Evolutionary conservation across 2,329 filamentous ascomycete genomes (phyloP), one percentile per base, ranked within the genome.

Genomic region (Lachnellula subtilissima): DNA sequence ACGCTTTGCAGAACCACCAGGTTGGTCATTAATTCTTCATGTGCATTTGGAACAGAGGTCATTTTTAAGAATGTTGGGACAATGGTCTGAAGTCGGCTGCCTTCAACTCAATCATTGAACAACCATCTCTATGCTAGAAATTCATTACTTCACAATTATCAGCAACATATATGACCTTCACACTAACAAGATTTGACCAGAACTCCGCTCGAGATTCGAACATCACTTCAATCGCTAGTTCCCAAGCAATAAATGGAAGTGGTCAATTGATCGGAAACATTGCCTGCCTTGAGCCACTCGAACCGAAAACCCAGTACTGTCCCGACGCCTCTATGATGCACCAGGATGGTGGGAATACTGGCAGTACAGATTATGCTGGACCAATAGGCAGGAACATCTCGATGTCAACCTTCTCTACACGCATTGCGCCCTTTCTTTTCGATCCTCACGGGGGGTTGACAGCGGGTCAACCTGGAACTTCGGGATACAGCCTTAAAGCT

Each of bases 321-420:
- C 52, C 43, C 12, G 43, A 53, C 7, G 52, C 48, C n/a, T 17
- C 32, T 14, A 48, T 48, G 52, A 48, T 48, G 23, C 52, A 53
- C 19, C 9, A 12, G 11, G 43, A 48, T n/a, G 43, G 43, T 4
- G 45, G 52, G 12, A 48, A 48, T 23, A 53, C 52, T 4, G 45
- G 35, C 2, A 23, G 14, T 17, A 19, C 28, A 9, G 32, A 53
- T 25, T 46, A 35, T 25, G 14, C 40, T 11, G 45, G 52, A 9
- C 52, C 52, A 28, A 49, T 22, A 5, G 52, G 52, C 14, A 46
- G n/a, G 2, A 48, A 53, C 11, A 17, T 35, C 5, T 3, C 11
- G n/a, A 23, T 40, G 32, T 23, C 15, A n/a, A 25, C 43, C 39
- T 53, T 12, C 11, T 15, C 43, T 17, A 48, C 35, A 17, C n/a